Evolutionary conservation across 768 basidiomycete species (phyloP).

Genomic region (Strobilomyces confusus): DNA sequence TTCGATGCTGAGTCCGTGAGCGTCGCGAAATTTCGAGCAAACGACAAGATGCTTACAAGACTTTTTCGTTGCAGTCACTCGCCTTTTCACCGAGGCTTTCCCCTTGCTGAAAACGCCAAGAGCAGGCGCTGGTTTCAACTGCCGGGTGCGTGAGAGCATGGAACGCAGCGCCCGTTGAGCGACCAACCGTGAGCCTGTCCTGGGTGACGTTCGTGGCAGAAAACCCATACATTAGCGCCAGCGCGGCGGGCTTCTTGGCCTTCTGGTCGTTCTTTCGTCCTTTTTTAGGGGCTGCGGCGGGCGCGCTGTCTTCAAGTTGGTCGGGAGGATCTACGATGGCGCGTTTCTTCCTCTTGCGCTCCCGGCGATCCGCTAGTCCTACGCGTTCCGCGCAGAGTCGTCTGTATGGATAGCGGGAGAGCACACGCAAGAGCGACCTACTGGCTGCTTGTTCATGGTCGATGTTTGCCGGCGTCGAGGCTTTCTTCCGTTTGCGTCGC

Average conservation of each 20-base stretch:
- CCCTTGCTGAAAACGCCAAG: slow-evolving; percentile 38
- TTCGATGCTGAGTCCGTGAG: slow-evolving; percentile 13
- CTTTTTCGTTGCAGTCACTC: slow-evolving; percentile 7
- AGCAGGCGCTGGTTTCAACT: slow-evolving; percentile 29
- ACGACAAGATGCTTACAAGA: slow-evolving; percentile 10
- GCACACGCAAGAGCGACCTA: slow-evolving; percentile 19
- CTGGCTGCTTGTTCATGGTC: slow-evolving; percentile 38
- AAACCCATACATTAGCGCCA: slow-evolving; percentile 37
- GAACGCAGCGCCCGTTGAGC: background rate
- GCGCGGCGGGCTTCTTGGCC: slow-evolving; percentile 23
- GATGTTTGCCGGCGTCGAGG: slow-evolving; percentile 12
- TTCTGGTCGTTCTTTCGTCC: slow-evolving; percentile 16
- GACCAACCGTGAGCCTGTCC: slow-evolving; percentile 33
- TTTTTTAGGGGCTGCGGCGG: slow-evolving; percentile 6
- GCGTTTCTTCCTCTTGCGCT: slow-evolving; percentile 57
- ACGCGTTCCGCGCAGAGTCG: background rate
- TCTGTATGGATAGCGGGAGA: background rate
- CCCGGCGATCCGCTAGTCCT: slow-evolving; percentile 66
- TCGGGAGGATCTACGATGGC: slow-evolving; percentile 41
- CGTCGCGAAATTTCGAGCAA: background rate
- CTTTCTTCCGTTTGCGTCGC: slow-evolving; percentile 23
- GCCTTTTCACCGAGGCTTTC: slow-evolving; percentile 31
- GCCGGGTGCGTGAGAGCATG: slow-evolving; percentile 1
- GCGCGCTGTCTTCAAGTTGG: background rate
- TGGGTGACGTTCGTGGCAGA: slow-evolving; percentile 36